A percentile compares a stretch with the other conserved stretches of the same genome.
These are phyloP conservation scores for Aspergillus sergii DNA, from an alignment of 2,329 filamentous ascomycete genomes.

Conservation along the genomic window DNA sequence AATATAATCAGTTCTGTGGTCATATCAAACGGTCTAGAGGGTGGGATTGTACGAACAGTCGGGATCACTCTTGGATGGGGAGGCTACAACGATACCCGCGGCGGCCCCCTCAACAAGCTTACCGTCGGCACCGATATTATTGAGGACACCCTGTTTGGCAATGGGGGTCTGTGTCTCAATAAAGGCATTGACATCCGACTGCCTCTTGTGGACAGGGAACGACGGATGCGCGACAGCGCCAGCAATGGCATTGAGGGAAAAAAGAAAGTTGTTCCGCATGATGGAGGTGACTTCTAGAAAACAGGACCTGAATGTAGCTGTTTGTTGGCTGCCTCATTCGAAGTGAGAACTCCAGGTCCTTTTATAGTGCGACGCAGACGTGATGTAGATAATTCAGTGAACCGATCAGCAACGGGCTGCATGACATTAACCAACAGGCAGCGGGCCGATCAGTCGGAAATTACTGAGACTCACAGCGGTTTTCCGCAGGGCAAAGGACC, in stretches of 20 bases:
- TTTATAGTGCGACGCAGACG: background rate
- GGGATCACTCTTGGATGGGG: constrained; percentile 54
- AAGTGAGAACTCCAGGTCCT: background rate
- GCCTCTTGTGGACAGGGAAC: background rate
- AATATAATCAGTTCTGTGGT: background rate
- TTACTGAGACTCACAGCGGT: background rate
- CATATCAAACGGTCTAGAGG: background rate
- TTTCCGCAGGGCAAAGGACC: background rate
- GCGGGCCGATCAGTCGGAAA: constrained; percentile 16
- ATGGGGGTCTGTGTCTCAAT: constrained; percentile 14
- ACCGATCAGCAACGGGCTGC: background rate
- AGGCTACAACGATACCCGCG: constrained; percentile 57
- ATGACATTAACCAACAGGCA: constrained; percentile 6
- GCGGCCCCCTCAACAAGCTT: constrained; percentile 46
- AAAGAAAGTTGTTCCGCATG: constrained; percentile 6
- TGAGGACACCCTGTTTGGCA: constrained; percentile 14
- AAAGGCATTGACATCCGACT: constrained; percentile 11
- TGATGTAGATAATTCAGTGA: background rate
- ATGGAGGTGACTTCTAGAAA: background rate
- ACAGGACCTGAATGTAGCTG: background rate
- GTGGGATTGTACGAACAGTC: constrained; percentile 47
- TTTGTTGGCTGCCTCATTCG: background rate
- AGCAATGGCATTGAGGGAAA: constrained; percentile 6
- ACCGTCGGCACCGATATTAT: constrained; percentile 24
- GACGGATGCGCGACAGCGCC: constrained; percentile 10